These are phyloP conservation scores for Dictyostelium firmibasis DNA, from an alignment of 78 protist genomes.

Conservation along the genomic window DNA sequence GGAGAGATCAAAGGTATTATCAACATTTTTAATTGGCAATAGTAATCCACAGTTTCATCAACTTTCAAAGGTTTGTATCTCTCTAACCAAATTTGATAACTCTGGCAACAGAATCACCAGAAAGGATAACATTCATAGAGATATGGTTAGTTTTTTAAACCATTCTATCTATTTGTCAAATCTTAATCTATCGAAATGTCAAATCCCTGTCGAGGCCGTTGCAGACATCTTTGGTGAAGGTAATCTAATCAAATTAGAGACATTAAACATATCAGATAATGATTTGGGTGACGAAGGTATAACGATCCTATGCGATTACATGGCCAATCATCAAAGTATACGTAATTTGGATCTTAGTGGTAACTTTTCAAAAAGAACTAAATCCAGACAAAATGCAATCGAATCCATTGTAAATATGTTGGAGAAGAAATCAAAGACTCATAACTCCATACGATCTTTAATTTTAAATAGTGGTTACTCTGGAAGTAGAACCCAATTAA, in stretches of 20 bases:
- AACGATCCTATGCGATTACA: not conserved
- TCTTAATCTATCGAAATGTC: conserved; percentile 48
- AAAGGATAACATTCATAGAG: conserved; percentile 54
- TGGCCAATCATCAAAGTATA: not conserved
- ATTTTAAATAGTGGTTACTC: not conserved
- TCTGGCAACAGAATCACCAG: conserved; percentile 30
- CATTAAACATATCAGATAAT: conserved; percentile 50
- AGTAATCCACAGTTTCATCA: conserved; percentile 55
- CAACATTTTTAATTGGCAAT: conserved; percentile 2
- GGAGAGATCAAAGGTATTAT: conserved; percentile 19
- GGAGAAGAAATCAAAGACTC: conserved; percentile 59
- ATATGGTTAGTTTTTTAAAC: conserved; percentile 65
- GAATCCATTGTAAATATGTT: conserved; percentile 53
- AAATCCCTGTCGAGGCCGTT: conserved; percentile 27
- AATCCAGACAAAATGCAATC: not conserved
- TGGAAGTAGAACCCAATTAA: conserved; percentile 20
- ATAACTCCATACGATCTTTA: conserved; percentile 17
- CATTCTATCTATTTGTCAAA: conserved; percentile 16
- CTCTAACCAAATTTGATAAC: conserved; percentile 41
- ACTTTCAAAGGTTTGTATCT: conserved; percentile 23
- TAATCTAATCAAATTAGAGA: conserved; percentile 33
- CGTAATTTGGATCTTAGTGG: conserved; percentile 8
- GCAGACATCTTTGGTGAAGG: conserved; percentile 68
- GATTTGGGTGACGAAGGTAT: conserved; percentile 75
- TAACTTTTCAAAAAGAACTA: conserved; percentile 31